Base-by-base conservation (phyloP, 2,329 filamentous ascomycete species). In the Apiospora hydei region DNA sequence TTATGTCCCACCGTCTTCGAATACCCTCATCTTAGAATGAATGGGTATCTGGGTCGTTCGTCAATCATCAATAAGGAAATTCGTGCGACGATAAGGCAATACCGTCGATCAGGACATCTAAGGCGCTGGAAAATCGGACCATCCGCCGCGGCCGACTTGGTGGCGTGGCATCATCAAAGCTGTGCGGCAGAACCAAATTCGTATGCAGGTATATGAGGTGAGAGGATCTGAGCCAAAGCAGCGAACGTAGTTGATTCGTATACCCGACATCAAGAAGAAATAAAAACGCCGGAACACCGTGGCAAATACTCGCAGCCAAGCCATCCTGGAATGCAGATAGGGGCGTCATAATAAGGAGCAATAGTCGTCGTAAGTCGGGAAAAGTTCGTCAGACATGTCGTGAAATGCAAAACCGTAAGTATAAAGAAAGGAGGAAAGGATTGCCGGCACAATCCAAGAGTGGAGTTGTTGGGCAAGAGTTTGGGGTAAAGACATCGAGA, bases 1-100 rank as follows among this genome's bases (percentile, higher is more conserved):
- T 73, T 71, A 73, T 46, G 41, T 71, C 73, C 74, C 73, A 72
- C 74, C 75, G 71, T 77, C 78, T 79, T 78, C 76, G 76, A 74
- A 77, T 75, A 77, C 79, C 78, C 77, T 73, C 78, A 80, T 80
- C 79, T 80, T 76, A 72, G 72, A 80, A 80, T 80, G 78, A 78
- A 78, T 77, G 77, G 79, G 79, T 80, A 80, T 80, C 76, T 79
- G 30, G 71, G 74, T 78, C 74, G 72, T 76, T 80, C 78, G 72
- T 81, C 53, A 80, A 69, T 81, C 79, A 76, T 81, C 70, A 80
- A 53, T 41, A 70, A 76, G 44, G 69, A 57, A 71, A 71, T 69
- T 73, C 72, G 72, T 71, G 64, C 66, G 30, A 69, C 47, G 41
- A 51, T 64, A 64, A 41, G 21, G 30, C 38, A 38, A 14, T 51